Percentiles rank a stretch among this genome's conserved stretches.
Conservation (phyloP, 2,329 filamentous ascomycete genomes). For the Sphaerostilbella broomeana region DNA sequence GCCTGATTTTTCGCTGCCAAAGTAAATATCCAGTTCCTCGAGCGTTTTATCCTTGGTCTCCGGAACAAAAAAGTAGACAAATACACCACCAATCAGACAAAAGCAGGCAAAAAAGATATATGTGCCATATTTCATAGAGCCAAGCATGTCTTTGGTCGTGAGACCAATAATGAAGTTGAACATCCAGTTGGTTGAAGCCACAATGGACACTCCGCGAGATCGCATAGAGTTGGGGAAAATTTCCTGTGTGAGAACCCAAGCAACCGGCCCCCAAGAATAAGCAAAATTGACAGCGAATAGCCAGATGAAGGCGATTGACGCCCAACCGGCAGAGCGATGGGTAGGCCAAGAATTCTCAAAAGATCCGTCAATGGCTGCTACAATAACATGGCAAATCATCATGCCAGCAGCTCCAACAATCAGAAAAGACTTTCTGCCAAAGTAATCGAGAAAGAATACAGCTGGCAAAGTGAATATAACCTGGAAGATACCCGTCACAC, state of each 20-base stretch:
- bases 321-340: constrained; percentile 62
- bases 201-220: constrained; percentile 64
- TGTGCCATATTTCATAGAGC: constrained; percentile 59
- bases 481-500: constrained; percentile 65
- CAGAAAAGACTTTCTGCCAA: constrained; percentile 57
- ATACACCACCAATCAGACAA: constrained; percentile 54
- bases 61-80: constrained; percentile 58
- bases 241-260: constrained; percentile 69
- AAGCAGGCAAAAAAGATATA: constrained; percentile 65
- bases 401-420: constrained; percentile 62
- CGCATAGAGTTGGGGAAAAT: constrained; percentile 66
- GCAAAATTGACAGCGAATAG: constrained; percentile 69
- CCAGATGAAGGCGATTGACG: constrained; percentile 62
- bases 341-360: constrained; percentile 52
- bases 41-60: constrained; percentile 59
- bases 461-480: constrained; percentile 61
- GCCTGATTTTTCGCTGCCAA: background rate
- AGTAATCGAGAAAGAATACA: constrained; percentile 58
- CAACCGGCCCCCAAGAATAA: constrained; percentile 67
- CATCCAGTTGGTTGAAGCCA: constrained; percentile 60
- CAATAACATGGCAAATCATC: constrained; percentile 63
- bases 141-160: constrained; percentile 62
- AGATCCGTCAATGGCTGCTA: constrained; percentile 61
- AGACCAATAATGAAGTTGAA: constrained; percentile 56
- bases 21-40: constrained; percentile 49